Base-by-base conservation (phyloP, 2,329 filamentous ascomycete genomes). In the Emergomyces orientalis region DNA sequence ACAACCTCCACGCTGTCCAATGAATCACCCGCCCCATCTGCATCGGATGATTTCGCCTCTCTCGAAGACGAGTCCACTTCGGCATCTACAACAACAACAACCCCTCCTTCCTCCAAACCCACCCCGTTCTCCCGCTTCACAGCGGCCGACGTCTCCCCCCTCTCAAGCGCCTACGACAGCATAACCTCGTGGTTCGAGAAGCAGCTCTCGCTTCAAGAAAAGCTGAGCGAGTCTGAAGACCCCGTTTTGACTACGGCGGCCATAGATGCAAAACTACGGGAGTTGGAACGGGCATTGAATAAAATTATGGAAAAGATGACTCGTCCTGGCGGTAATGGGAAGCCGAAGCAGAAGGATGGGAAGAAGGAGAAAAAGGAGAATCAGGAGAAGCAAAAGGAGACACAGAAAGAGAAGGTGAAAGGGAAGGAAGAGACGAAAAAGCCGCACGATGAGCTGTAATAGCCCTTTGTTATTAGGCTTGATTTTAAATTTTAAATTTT, bases 171-270 rank as follows among this genome's bases (percentile, higher is more conserved):
- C 22, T 84, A 87, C 70, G 82, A 85, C 34, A 81, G 84, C 17
- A 84, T 87, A 22, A 78, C 82, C 19, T 79, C 82, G 25, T 99
- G 93, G 93, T 81, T 99, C 25, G 83, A 86, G 39, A 83, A 88
- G 67, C 88, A 89, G 72, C 77, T 89, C 57, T 79, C 81, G 2
- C 82, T 83, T 68, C 93, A 97, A 75, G 84, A 86, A 37, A 86
- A 85, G 68, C 84, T 96, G 2, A 78, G 82, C 19, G 77, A 80
- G 1, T 86, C 86, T 1, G 89, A 90, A 11, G 86, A 97, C 67
- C 89, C 91, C 0, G 86, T 87, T 7, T 80, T 96, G 9, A 82
- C 88, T 0, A 79, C 86, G 67, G 86, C 87, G 71, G 92, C 96
- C 34, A 75, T 96, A 37, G 79, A 85, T 63, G 81, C 80, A 30